Evolutionary conservation across 1,284 basidiomycete species (phyloP), one percentile per base, ranked within the genome.

Genomic region (Malassezia japonica): DNA sequence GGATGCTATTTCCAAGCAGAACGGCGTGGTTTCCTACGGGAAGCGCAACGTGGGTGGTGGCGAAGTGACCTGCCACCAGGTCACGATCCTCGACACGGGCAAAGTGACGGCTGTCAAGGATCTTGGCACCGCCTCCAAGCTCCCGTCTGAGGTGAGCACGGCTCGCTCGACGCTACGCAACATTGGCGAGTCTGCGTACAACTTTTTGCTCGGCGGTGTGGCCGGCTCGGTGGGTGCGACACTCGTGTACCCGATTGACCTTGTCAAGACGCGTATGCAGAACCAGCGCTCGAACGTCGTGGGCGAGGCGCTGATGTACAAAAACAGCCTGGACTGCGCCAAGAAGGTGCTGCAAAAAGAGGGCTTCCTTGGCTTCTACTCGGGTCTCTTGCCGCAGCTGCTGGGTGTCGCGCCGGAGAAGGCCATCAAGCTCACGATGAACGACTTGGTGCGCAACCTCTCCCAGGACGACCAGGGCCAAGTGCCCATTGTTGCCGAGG

Each of bases 381-480:
- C 91, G 34, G 92, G 92, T 50, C 81, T 98, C 44, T 84, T 89
- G 6, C 92, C 92, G 33, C 92, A 99, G 72, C 80, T 99, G 48
- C 80, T 99, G 61, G 92, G 92, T 67, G 92, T 99, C 35, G 94
- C 92, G 12, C 92, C 92, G 12, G 92, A 99, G 75, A 99, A 94
- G 77, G 89, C 89, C 10, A 92, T 94, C 76, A 94, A 98, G 71
- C 73, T 78, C 16, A 94, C 92, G 2, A 84, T 98, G 59, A 98
- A 98, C 77, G 92, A 96, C 70, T 77, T 94, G 46, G 80, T 99
- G 29, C 83, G 92, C 47, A 79, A 81, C 16, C 80, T 82, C 51
- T 82, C 84, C 12, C 91, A 83, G 75, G 90, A 98, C 74, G 87
- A 89, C 27, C 87, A 92, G 74, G 94, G 94, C 20, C 80, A 85